These are phyloP conservation scores for Ceratobasidium sp. DNA, from an alignment of 1,284 basidiomycete genomes.

Conservation along the genomic window DNA sequence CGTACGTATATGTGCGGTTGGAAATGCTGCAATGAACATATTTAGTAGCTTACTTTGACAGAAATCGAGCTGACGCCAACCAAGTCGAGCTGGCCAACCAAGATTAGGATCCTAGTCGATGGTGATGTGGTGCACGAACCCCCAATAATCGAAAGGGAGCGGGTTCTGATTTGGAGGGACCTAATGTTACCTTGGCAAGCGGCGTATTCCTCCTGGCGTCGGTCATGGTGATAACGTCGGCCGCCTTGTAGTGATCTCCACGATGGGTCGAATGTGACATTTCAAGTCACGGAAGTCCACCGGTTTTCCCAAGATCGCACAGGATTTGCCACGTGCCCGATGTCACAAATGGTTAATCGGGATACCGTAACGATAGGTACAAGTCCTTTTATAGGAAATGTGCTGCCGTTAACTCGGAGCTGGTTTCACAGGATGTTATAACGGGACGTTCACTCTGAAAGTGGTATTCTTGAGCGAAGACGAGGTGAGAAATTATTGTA, in stretches of 20 bases:
- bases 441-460: not conserved
- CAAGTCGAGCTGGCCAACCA: not conserved
- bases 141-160: not conserved
- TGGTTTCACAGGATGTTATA: not conserved
- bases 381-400: not conserved
- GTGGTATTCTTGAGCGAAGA: not conserved
- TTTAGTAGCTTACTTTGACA: too few relatives aligned
- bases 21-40: not conserved
- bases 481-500: not conserved
- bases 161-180: not conserved
- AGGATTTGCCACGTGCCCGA: not conserved
- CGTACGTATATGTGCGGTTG: not conserved
- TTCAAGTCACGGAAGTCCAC: not conserved
- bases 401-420: too few relatives aligned
- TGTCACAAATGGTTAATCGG: not conserved
- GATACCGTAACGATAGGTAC: not conserved
- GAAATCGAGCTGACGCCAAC: not conserved
- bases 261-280: not conserved
- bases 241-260: not conserved
- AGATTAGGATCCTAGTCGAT: not conserved
- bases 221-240: not conserved
- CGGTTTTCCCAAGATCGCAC: not conserved
- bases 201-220: not conserved
- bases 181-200: constrained; percentile 1
- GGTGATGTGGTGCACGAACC: not conserved